Conservation (phyloP, 2,329 filamentous ascomycete species). For the Fusarium kyushuense region DNA sequence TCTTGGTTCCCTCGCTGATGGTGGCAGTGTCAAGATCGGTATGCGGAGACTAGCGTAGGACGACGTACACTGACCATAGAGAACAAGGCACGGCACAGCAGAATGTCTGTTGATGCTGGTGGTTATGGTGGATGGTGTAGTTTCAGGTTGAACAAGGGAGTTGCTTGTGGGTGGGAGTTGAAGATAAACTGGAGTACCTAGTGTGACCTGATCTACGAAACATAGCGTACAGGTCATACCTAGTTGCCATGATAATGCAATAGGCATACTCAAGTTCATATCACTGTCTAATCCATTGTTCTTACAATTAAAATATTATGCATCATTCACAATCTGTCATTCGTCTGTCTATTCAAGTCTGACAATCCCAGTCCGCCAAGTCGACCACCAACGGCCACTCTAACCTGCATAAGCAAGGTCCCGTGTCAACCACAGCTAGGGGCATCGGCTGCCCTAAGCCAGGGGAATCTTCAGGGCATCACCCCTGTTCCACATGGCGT, state of each 20-base stretch:
- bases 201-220: conserved; percentile 1
- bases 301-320: neutral
- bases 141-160: conserved; percentile 46
- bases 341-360: neutral
- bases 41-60: conserved; percentile 24
- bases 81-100: neutral
- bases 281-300: neutral
- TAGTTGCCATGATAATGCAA: too few relatives aligned
- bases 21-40: conserved; percentile 46
- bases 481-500: conserved; percentile 40
- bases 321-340: neutral
- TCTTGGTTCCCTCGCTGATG: conserved; percentile 6
- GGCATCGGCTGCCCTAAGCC: conserved; percentile 34
- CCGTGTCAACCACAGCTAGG: conserved; percentile 36
- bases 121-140: conserved; percentile 34
- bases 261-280: neutral
- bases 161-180: neutral
- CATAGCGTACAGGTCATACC: neutral
- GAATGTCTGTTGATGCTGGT: conserved; percentile 16
- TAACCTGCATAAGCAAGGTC: conserved; percentile 31
- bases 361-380: conserved; percentile 21
- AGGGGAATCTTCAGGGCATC: conserved; percentile 30
- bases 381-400: conserved; percentile 19
- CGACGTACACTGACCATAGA: neutral
- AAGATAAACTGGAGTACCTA: neutral